Percentiles rank a stretch among this genome's conserved stretches.
These are phyloP conservation scores for Penicillium macrosclerotiorum DNA, from an alignment of 495 filamentous ascomycete genomes.

Conservation along the genomic window DNA sequence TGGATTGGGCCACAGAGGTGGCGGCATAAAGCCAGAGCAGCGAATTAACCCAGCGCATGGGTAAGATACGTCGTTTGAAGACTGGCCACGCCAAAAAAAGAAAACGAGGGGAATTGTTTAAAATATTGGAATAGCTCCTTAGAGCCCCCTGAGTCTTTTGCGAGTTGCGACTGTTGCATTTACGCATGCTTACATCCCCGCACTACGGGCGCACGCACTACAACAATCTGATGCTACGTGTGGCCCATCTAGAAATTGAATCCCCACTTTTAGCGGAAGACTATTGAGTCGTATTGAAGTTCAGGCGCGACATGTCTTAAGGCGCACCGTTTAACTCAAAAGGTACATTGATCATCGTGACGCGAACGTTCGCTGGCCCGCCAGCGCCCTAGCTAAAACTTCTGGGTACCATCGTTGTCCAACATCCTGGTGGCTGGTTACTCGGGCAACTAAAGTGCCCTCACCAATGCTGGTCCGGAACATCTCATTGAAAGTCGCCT, in stretches of 20 bases:
- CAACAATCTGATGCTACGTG: constrained; percentile 15
- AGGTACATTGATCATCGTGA: background rate
- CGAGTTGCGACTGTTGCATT: constrained; percentile 5
- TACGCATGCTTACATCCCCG: constrained; percentile 2
- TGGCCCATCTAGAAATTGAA: constrained; percentile 5
- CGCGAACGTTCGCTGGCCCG: constrained; percentile 26
- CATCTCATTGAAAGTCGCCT: constrained; percentile 42
- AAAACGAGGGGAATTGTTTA: background rate
- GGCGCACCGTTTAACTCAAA: background rate
- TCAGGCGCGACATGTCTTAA: background rate
- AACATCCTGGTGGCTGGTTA: constrained; percentile 81
- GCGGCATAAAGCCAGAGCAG: constrained; percentile 10
- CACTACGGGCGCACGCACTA: constrained; percentile 10
- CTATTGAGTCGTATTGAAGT: background rate
- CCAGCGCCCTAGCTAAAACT: constrained; percentile 45
- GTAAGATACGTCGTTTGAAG: too few species aligned
- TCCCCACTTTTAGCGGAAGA: background rate
- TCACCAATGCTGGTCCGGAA: constrained; percentile 66
- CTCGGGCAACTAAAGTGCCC: constrained; percentile 76
- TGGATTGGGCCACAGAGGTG: constrained; percentile 27
- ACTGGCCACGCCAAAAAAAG: too few species aligned
- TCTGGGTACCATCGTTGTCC: constrained; percentile 79
- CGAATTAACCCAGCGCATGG: constrained; percentile 13
- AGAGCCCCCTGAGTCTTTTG: background rate
- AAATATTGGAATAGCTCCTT: background rate